These are phyloP conservation scores for Xylaria polymorpha DNA, from an alignment of 2,329 filamentous ascomycete species.

Conservation along the genomic window DNA sequence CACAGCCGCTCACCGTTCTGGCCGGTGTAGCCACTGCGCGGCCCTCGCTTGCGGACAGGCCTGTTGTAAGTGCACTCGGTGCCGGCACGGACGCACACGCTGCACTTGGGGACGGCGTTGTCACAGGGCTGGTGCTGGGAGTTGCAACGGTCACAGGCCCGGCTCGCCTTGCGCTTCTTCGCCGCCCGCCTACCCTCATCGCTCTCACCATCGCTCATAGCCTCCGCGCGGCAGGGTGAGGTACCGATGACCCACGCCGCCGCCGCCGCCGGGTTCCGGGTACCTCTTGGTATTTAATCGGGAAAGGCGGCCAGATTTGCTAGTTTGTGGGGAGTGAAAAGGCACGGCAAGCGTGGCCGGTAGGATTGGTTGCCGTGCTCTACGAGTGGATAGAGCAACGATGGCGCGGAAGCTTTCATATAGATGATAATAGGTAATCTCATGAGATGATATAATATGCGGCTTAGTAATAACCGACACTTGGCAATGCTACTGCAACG, in stretches of 20 bases:
- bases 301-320: background rate
- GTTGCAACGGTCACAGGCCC: constrained; percentile 59
- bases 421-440: background rate
- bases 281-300: constrained; percentile 1
- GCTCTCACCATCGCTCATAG: constrained; percentile 53
- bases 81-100: constrained; percentile 56
- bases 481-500: constrained; percentile 15
- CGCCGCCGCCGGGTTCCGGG: constrained; percentile 29
- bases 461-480: constrained; percentile 18
- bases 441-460: constrained; percentile 15
- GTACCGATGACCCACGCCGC: constrained; percentile 38
- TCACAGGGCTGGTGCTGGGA: constrained; percentile 62
- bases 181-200: constrained; percentile 48
- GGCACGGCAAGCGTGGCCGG: background rate
- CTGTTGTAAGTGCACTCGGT: constrained; percentile 52
- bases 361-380: constrained; percentile 9
- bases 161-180: constrained; percentile 54
- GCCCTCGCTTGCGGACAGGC: constrained; percentile 51
- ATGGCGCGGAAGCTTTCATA: constrained; percentile 12
- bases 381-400: constrained; percentile 16
- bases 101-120: constrained; percentile 59
- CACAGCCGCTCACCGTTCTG: constrained; percentile 52
- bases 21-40: constrained; percentile 51
- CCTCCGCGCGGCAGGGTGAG: constrained; percentile 44
- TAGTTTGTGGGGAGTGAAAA: constrained; percentile 8